A percentile compares a stretch with the other conserved stretches of the same genome.
These are phyloP conservation scores for Oryza meyeriana DNA, from an alignment of 176 grass and related monocot species.

Conservation along the genomic window DNA sequence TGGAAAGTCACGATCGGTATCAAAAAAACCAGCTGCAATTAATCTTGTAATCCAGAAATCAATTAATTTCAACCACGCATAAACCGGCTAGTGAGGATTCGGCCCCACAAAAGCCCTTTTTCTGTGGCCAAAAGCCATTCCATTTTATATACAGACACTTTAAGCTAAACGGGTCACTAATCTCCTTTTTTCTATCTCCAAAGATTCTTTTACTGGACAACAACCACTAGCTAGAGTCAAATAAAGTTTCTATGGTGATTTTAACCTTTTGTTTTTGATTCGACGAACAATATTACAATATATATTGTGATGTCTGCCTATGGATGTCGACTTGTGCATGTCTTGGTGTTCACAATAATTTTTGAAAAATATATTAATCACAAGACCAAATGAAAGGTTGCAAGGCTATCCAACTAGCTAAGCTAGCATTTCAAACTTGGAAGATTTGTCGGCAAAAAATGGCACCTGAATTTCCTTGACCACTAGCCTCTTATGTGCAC, in stretches of 20 bases:
- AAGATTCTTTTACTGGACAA: conserved; percentile 9
- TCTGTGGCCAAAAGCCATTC: neutral
- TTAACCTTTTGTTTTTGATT: conserved; percentile 1
- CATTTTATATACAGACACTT: neutral
- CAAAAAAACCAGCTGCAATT: neutral
- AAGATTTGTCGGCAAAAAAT: neutral
- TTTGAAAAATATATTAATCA: neutral
- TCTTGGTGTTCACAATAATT: neutral
- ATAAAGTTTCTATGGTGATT: neutral
- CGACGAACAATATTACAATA: neutral
- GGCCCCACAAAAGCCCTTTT: neutral
- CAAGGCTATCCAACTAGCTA: neutral
- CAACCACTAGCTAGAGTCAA: neutral
- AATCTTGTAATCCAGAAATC: neutral
- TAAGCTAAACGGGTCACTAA: neutral
- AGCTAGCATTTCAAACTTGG: neutral
- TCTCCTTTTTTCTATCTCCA: neutral
- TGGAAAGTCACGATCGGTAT: neutral
- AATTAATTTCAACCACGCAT: neutral
- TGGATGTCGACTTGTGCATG: neutral
- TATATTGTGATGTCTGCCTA: neutral
- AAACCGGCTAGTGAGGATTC: neutral
- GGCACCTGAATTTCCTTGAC: neutral
- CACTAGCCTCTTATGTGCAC: neutral
- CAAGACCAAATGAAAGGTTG: neutral